phyloP scores from a whole-genome alignment of 2,329 filamentous ascomycete species.

The Ophiostoma ulmi region DNA sequence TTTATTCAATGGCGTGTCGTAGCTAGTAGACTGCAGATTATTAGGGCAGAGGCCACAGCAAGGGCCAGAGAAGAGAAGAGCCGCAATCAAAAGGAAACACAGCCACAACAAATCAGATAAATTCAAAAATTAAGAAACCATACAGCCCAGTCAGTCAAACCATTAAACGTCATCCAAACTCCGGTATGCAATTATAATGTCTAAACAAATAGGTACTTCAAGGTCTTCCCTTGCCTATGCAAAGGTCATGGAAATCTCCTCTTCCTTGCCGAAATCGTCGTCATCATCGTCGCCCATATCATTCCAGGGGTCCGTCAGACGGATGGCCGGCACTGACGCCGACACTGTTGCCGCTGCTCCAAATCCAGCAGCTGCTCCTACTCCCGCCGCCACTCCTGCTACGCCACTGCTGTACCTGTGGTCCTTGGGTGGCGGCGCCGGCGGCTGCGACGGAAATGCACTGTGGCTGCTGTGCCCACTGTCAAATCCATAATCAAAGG shows the following conservation, averaged over 20 bases:
- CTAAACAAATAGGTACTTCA: background rate
- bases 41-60: too few relatives aligned
- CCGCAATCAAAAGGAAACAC: too few relatives aligned
- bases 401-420: conserved; percentile 21
- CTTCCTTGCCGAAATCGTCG: conserved; percentile 66
- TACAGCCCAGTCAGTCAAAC: background rate
- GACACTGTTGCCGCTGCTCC: conserved; percentile 34
- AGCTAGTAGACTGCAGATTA: too few relatives aligned
- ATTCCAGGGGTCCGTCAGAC: conserved; percentile 62
- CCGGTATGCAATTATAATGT: background rate
- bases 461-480: conserved; percentile 14
- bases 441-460: conserved; percentile 23
- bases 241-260: conserved; percentile 78
- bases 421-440: conserved; percentile 34
- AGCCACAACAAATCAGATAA: too few relatives aligned
- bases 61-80: too few relatives aligned
- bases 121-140: background rate
- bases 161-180: background rate
- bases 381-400: background rate
- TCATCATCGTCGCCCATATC: conserved; percentile 56
- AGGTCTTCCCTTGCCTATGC: conserved; percentile 42
- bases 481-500: conserved; percentile 56
- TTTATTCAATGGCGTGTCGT: too few relatives aligned
- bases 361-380: conserved; percentile 32
- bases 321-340: conserved; percentile 44